Evolutionary conservation across 2,329 filamentous ascomycete species (phyloP), one percentile per base, ranked within the genome.

Genomic region (Alternaria gansuensis): DNA sequence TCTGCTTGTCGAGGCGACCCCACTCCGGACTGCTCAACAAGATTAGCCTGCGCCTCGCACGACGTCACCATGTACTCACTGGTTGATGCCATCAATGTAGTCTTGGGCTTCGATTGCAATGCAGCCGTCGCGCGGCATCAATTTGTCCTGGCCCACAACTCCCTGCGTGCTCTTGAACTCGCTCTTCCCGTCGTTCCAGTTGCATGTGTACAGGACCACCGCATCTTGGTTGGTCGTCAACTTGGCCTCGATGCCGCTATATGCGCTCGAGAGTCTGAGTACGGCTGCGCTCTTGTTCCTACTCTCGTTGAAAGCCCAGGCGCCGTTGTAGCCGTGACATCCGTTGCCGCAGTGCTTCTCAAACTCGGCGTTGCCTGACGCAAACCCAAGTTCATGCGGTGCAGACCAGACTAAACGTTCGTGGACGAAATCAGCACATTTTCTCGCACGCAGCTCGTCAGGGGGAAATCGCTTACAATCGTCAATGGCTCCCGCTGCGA

Each of bases 161-260:
- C 73, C 73, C 54, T 75, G 73, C 0, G 71, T 73, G 57, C 59
- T 69, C 71, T 75, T 75, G 66, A 74, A 71, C 63, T 72, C 68
- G n/a, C 66, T 65, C 66, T 73, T 75, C 3, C 73, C 73, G 54
- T 75, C 71, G 51, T 72, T 74, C 73, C 73, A 75, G 53, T 75
- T 75, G 69, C 73, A 75, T 2, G 71, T 75, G 49, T 75, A 75
- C 44, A 75, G 41, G 4, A 75, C 71, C 45, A 75, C 67, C 5
- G 66, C 73, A 21, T 73, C 72, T 60, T 75, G 73, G 54, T 75
- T 63, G 4, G 73, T 75, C 40, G 61, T 65, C 36, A 75, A 51
- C 34, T 74, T 70, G 5, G 72, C 73, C 62, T 70, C 69, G 65
- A 75, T 74, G 24, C 73, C 73, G 53, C 65, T 75, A 63, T 66